Evolutionary conservation across 192 early-diverging fungal genomes (phyloP), one percentile per base, ranked within the genome.

Genomic region (Coemansia asiatica): DNA sequence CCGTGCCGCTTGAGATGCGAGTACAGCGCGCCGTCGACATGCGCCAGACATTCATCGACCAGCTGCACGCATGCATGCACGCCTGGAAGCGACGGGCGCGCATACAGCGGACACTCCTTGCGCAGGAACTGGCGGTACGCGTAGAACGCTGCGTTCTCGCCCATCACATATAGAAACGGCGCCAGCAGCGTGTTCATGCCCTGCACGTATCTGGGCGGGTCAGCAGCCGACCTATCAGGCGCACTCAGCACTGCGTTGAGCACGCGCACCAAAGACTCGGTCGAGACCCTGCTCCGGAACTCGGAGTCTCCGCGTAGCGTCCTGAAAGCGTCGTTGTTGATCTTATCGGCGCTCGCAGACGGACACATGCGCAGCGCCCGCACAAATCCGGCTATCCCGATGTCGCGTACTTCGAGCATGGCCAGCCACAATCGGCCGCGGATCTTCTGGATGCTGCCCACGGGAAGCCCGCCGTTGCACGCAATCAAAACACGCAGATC

Each of bases 151-250:
- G 94, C 94, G 63, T 95, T 84, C 78, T 98, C 96, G 46, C 91
- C 88, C 90, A 98, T 90, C 0, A 89, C 88, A 63, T 89, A 95
- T 19, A 96, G 77, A 67, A 98, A 96, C 28, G 96, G 96, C 16
- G 93, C 93, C 47, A 85, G 83, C 48, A 96, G 82, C 40, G 94
- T 92, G 76, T 96, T 98, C 92, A 98, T 96, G 21, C 95, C 94
- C 75, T 94, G 94, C 21, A 96, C 95, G 75, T 98, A 94, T 86
- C 47, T 76, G 40, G 71, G 77, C 46, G 77, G 77, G 38, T 85
- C 68, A 66, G 80, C 56, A 15, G 79, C 21, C 19, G 23, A 26
- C 64, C 71, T 83, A 92, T 93, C 90, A 77, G 88, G 85, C 56
- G 87, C 85, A 51, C 89, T 91, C 87, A 94, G 93, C 29, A 95